Evolutionary conservation across 73 alveolate species (phyloP).

Genomic region (Paramecium caudatum): DNA sequence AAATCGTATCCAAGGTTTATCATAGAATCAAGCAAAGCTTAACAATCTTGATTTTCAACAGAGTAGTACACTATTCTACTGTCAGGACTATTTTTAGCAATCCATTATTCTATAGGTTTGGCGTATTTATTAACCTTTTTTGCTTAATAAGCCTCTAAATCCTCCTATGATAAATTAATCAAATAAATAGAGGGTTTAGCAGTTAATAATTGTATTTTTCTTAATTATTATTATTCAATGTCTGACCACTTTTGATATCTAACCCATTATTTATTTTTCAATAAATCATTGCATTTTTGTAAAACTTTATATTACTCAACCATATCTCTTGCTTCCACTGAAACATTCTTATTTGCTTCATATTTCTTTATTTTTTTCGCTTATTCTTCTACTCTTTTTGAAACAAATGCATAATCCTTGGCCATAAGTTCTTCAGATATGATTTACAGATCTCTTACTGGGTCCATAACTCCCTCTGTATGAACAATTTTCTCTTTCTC

Average conservation of each 20-base stretch:
- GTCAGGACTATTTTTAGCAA: conserved; percentile 59
- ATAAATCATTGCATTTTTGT: not conserved
- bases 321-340: conserved; percentile 26
- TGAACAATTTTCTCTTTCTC: conserved; percentile 88
- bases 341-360: conserved; percentile 62
- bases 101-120: conserved; percentile 65
- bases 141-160: conserved; percentile 88
- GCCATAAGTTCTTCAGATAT: conserved; percentile 94
- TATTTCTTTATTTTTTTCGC: conserved; percentile 70
- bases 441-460: conserved; percentile 95
- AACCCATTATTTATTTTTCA: conserved; percentile 50
- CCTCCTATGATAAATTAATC: conserved; percentile 92
- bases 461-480: conserved; percentile 98
- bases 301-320: not conserved
- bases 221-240: conserved; percentile 93
- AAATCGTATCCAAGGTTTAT: conserved; percentile 80
- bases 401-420: conserved; percentile 90
- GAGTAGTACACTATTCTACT: conserved; percentile 54
- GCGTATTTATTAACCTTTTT: conserved; percentile 6
- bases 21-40: conserved; percentile 73
- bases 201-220: conserved; percentile 90
- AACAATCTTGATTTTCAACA: conserved; percentile 75
- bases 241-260: conserved; percentile 85
- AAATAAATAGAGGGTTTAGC: conserved; percentile 97
- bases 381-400: conserved; percentile 84